Evolutionary conservation across 2,329 filamentous ascomycete species (phyloP), one percentile per base, ranked within the genome.

Genomic region (Beauveria brongniartii): DNA sequence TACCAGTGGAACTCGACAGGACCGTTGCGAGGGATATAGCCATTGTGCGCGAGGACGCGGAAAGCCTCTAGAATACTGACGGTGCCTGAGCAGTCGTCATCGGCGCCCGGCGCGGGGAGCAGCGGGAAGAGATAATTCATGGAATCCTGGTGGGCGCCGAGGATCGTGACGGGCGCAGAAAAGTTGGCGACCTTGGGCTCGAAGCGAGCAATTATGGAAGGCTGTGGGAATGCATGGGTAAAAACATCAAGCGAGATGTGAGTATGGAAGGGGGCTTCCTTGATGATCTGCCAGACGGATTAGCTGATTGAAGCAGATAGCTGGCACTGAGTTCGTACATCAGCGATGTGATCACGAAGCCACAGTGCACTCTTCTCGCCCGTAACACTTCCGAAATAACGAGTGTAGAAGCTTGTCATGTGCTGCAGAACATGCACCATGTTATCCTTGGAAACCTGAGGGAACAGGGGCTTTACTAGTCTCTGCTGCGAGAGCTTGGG

Each of bases 1-100:
- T 91, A 91, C 88, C 88, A 92, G 71, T 90, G 87, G 71, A 91
- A 91, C 72, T 91, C 88, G 58, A 91, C 74, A 0, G 86, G 72
- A 0, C 72, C 72, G 8, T 72, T 66, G 30, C 66, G 61, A 3
- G 72, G 73, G 20, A 68, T 64, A 55, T 65, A 74, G 0, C 72
- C 72, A 28, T 65, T 78, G 57, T 81, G 73, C 14, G 83, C 81
- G 65, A 91, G 77, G 58, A 88, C 84, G 34, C 87, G 81, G 64
- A 91, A 78, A 1, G 87, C 85, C 71, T 91, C 88, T 10, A 91
- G 79, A 63, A 90, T 91, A 9, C 86, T 90, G 43, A 90, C 86
- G 0, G 87, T 88, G 50, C 86, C 86, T 63, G 84, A 87, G 54
- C 87, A 85, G 68, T 91, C 88, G 64, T 91, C 88, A 65, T 91